These are phyloP conservation scores for Podospora sp. DNA, from an alignment of 495 filamentous ascomycete species.

Conservation along the genomic window DNA sequence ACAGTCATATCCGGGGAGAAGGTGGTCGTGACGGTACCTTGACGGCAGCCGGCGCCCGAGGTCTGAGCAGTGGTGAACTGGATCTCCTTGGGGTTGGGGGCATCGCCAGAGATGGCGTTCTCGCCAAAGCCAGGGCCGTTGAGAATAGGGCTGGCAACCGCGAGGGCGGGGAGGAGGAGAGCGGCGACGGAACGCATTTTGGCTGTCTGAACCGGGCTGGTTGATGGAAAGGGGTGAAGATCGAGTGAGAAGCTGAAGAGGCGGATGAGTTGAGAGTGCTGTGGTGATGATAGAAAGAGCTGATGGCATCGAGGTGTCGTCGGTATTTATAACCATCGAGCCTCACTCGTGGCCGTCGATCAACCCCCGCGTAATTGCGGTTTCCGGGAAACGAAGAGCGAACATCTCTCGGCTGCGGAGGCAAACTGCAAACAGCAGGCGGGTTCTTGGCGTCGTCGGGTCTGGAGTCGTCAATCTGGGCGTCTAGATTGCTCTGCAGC, in stretches of 20 bases:
- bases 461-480: slow-evolving; percentile 37
- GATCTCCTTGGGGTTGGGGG: slow-evolving; percentile 47
- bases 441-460: slow-evolving; percentile 28
- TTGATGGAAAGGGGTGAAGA: slow-evolving; percentile 12
- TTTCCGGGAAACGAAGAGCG: slow-evolving; percentile 16
- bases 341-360: not conserved
- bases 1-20: slow-evolving; percentile 56
- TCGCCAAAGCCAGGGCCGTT: slow-evolving; percentile 25
- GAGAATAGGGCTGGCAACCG: slow-evolving; percentile 45
- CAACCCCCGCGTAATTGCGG: slow-evolving; percentile 18
- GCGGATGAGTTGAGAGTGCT: slow-evolving; percentile 13
- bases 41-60: slow-evolving; percentile 61
- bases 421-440: slow-evolving; percentile 27
- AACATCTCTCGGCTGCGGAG: slow-evolving; percentile 30
- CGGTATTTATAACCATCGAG: slow-evolving; percentile 38
- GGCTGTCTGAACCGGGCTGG: slow-evolving; percentile 21
- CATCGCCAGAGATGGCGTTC: slow-evolving; percentile 37
- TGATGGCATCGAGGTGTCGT: slow-evolving; percentile 33
- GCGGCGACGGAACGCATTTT: slow-evolving; percentile 49
- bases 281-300: slow-evolving; percentile 32
- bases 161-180: slow-evolving; percentile 52
- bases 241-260: slow-evolving; percentile 10
- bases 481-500: slow-evolving; percentile 27
- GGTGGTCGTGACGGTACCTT: slow-evolving; percentile 51
- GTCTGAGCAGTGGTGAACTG: slow-evolving; percentile 59